Base-by-base conservation (phyloP, 495 filamentous ascomycete species). In the Parmelia sp. region DNA sequence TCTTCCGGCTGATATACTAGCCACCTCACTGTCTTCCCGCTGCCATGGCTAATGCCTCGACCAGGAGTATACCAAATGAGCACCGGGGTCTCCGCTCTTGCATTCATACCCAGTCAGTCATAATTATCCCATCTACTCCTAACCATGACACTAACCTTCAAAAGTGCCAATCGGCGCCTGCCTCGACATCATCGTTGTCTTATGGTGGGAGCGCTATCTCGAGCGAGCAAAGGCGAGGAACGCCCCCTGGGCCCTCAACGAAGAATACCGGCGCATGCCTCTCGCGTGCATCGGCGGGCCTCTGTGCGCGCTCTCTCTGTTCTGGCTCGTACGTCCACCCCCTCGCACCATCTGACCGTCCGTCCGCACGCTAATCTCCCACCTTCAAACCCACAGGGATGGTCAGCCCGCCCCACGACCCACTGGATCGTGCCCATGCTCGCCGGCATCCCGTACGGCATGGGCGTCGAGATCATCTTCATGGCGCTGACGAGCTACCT, bases 401-500 rank as follows among this genome's bases (percentile, higher is more conserved):
- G 76, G 76, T 73, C 75, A 15, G 66, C 75, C 17, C 73, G 71
- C n/a, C 63, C 69, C 3, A 69, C 70, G 44, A 74, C 76, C 49
- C 76, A 74, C 60, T 78, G 76, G 76, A 74, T 75, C 15, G 71
- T 75, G 1, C 76, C 76, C 11, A 74, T 76, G 67, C 62, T 74
- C 2, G 75, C 74, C 9, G 74, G 76, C 4, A 71, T 76, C 37
- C 69, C 73, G 10, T 78, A 77, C 56, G 76, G 77, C 39, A 72
- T 76, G 61, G 77, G 75, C 15, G 74, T 77, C 36, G 68, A 76
- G 31, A 63, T 76, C 29, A 79, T 79, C 35, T 80, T 79, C 70
- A 77, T 79, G 77, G 76, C 76, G 5, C 75, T 79, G 67, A 63
- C 77, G 23, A 80, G 79, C 69, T 80, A 80, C 61, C 70, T 80